Evolutionary conservation across 1,284 basidiomycete genomes (phyloP), one percentile per base, ranked within the genome.

Genomic region (Gastroboletus turbinatus): DNA sequence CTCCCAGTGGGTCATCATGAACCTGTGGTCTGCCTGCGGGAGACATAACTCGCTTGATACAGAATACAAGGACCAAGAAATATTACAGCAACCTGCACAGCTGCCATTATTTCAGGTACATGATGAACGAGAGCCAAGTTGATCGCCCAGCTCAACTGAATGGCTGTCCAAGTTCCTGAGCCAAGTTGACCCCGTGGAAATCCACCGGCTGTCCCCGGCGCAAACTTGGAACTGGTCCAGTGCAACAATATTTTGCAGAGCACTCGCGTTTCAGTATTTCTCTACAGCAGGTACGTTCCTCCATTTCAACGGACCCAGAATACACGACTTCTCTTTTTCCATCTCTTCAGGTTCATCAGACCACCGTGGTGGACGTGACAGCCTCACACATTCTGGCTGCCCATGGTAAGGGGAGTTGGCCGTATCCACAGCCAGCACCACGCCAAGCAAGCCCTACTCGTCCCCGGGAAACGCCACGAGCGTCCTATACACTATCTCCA

Each of bases 401-500:
- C 82, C 82, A 88, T 88, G 85, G 84, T 82, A 75, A 82, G 79
- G 82, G 80, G 80, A 74, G 78, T 74, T 67, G 72, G 77, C 70
- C 74, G 78, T 74, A 72, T 76, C 71, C 76, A 75, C 75, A 82
- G 80, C 78, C 82, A 79, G 69, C 74, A 70, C 19, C 73, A 76
- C 73, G 71, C 78, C 67, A 76, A 78, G 64, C 75, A 71, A 59
- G 60, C 60, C 59, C 49, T 61, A 42, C 57, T 59, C 62, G 58
- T 55, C 56, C 57, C 61, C 55, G 56, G 49, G 49, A 57, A 50
- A 53, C 55, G 55, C 52, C 55, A 46, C 53, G 54, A 47, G 44
- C 56, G 42, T 59, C 42, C 56, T 38, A 36, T 48, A 53, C 49
- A 52, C 14, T 51, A 50, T 49, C 62, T 53, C 45, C 63, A 56